Evolutionary conservation across 2,329 filamentous ascomycete genomes (phyloP).

Genomic region (Microascus cirrosus): DNA sequence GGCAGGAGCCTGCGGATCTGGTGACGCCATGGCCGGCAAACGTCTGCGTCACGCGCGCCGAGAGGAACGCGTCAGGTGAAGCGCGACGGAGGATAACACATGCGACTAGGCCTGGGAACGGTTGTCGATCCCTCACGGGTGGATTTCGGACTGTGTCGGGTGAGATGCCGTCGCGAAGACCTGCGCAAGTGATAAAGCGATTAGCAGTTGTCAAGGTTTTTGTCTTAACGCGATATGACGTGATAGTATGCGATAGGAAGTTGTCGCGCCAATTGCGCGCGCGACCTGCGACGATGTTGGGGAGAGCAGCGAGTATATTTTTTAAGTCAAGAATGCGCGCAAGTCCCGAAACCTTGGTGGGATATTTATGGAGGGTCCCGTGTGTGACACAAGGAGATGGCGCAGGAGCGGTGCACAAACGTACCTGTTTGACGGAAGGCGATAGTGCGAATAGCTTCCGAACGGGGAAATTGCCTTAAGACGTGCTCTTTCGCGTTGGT

Average conservation of each 20-base stretch:
- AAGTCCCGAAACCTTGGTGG: neutral
- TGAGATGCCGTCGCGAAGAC: neutral
- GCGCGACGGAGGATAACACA: neutral
- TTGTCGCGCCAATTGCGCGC: neutral
- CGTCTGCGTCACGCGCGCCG: neutral
- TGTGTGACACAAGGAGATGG: neutral
- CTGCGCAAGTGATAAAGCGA: neutral
- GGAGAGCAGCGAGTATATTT: neutral
- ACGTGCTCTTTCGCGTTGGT: neutral
- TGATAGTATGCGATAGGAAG: neutral
- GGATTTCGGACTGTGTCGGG: neutral
- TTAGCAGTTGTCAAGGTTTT: neutral
- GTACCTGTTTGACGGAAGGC: neutral
- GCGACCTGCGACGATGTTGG: neutral
- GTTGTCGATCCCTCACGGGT: neutral
- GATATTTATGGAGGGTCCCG: neutral
- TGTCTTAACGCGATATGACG: neutral
- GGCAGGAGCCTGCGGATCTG: conserved; percentile 26
- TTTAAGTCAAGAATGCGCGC: neutral
- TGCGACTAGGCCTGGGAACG: conserved; percentile 15
- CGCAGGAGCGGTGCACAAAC: neutral
- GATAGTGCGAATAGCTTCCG: neutral
- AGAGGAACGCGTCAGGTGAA: neutral
- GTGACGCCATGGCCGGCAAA: conserved; percentile 41
- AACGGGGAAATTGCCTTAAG: conserved; percentile 1